These are phyloP conservation scores for Crithidia thermophila DNA, from an alignment of 208 protist species.

Conservation along the genomic window DNA sequence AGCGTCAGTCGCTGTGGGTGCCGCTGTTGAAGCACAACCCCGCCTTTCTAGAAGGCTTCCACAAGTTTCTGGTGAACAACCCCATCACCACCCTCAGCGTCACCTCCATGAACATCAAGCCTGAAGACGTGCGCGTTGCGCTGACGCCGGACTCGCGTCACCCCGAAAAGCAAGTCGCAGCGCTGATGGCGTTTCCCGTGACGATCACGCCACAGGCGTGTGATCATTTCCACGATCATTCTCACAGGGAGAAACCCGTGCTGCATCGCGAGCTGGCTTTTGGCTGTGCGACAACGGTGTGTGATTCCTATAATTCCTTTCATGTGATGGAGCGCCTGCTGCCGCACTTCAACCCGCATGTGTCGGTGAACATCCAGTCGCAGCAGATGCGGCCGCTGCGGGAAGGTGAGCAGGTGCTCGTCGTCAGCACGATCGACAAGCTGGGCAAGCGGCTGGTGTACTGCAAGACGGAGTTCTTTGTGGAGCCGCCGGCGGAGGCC, in stretches of 20 bases:
- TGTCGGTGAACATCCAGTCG: slow-evolving; percentile 66
- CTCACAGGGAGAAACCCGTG: neutral
- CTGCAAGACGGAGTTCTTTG: slow-evolving; percentile 51
- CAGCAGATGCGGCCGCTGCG: slow-evolving; percentile 40
- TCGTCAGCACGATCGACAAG: slow-evolving; percentile 73
- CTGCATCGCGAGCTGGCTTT: slow-evolving; percentile 21
- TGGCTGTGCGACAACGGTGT: slow-evolving; percentile 51
- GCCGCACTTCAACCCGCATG: slow-evolving; percentile 48
- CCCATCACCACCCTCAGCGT: slow-evolving; percentile 42
- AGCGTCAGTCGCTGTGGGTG: slow-evolving; percentile 61
- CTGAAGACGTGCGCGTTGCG: slow-evolving; percentile 47
- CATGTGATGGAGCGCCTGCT: slow-evolving; percentile 73
- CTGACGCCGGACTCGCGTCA: slow-evolving; percentile 33
- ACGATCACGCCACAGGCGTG: slow-evolving; percentile 44
- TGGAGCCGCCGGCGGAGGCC: slow-evolving; percentile 11
- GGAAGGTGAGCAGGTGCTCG: slow-evolving; percentile 47
- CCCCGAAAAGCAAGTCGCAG: slow-evolving; percentile 13
- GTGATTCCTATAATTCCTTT: slow-evolving; percentile 69
- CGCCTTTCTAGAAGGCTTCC: slow-evolving; percentile 37
- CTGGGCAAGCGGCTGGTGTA: slow-evolving; percentile 76
- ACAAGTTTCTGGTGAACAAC: slow-evolving; percentile 41
- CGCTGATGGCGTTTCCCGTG: slow-evolving; percentile 64
- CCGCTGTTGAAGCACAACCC: slow-evolving; percentile 55
- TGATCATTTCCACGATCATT: slow-evolving; percentile 20
- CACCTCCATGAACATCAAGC: slow-evolving; percentile 28